phyloP scores from a whole-genome alignment of 129 eudicot genomes.

The Rutidosis leptorrhynchoides region DNA sequence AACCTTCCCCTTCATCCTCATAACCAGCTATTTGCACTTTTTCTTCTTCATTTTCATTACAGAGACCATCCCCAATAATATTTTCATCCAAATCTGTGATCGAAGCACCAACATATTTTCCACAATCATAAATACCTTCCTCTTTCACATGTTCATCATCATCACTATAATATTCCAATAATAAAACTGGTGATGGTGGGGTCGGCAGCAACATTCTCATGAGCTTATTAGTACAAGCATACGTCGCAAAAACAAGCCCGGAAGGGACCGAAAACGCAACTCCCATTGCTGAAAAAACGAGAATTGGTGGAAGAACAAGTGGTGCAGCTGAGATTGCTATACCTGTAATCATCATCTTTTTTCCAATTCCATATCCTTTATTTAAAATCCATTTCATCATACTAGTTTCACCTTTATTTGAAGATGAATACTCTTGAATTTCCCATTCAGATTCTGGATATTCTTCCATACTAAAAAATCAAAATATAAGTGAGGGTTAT shows the following conservation, averaged over 20 bases:
- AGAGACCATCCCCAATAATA: neutral
- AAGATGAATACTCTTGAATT: constrained; percentile 26
- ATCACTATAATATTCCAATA: constrained; percentile 24
- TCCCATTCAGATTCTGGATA: constrained; percentile 38
- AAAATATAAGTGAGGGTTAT: neutral
- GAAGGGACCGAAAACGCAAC: constrained; percentile 61
- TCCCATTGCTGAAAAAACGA: constrained; percentile 72
- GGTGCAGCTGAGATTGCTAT: constrained; percentile 66
- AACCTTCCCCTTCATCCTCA: neutral
- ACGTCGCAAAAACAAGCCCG: constrained; percentile 55
- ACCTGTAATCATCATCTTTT: constrained; percentile 55
- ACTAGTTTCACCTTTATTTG: constrained; percentile 18
- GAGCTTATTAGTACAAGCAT: constrained; percentile 64
- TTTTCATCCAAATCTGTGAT: constrained; percentile 3
- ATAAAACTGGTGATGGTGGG: constrained; percentile 21
- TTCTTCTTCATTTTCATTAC: neutral
- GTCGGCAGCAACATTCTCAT: constrained; percentile 56
- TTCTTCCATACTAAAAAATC: constrained; percentile 49
- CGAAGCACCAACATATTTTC: neutral
- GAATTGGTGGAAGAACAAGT: constrained; percentile 66
- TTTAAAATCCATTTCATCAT: constrained; percentile 45
- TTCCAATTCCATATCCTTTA: constrained; percentile 48
- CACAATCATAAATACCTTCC: neutral
- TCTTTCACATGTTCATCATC: constrained; percentile 24
- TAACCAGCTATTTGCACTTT: neutral